phyloP scores from a whole-genome alignment of 345 rosid species.

The Pelargonium nanum region DNA sequence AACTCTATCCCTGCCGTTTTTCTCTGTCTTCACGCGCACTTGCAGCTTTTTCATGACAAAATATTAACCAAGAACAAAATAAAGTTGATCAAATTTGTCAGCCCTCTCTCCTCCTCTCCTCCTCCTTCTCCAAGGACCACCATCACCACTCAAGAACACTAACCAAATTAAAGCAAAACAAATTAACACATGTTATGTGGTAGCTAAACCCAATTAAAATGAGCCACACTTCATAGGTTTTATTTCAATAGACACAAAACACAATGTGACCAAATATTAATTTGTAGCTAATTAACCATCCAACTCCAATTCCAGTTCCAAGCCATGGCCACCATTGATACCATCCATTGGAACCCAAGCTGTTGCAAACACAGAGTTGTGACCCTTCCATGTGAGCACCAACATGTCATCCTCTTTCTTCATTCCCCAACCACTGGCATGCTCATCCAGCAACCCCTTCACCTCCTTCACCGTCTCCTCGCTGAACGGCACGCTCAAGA shows the following conservation, averaged over 20 bases:
- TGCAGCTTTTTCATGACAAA: background rate
- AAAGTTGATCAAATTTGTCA: too few species aligned
- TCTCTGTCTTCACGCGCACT: background rate
- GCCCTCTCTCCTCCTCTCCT: background rate
- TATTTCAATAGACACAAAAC: too few species aligned
- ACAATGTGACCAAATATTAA: too few species aligned
- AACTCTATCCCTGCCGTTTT: too few species aligned
- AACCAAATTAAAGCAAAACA: too few species aligned
- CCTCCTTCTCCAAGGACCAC: background rate
- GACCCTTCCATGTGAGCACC: constrained; percentile 73
- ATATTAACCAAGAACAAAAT: too few species aligned
- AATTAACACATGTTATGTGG: too few species aligned
- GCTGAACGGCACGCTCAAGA: constrained; percentile 29
- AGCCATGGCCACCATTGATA: too few species aligned
- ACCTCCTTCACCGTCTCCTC: constrained; percentile 48
- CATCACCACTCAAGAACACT: too few species aligned
- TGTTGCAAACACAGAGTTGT: constrained; percentile 57
- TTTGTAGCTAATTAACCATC: background rate
- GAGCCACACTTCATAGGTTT: too few species aligned
- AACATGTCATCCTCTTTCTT: constrained; percentile 54
- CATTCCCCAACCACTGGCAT: constrained; percentile 76
- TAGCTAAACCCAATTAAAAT: too few species aligned
- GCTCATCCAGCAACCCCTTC: constrained; percentile 46
- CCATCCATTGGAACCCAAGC: constrained; percentile 45
- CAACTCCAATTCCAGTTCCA: constrained; percentile 6